Evolutionary conservation across 129 eudicot species (phyloP).

Genomic region (Kitagawia praeruptora): DNA sequence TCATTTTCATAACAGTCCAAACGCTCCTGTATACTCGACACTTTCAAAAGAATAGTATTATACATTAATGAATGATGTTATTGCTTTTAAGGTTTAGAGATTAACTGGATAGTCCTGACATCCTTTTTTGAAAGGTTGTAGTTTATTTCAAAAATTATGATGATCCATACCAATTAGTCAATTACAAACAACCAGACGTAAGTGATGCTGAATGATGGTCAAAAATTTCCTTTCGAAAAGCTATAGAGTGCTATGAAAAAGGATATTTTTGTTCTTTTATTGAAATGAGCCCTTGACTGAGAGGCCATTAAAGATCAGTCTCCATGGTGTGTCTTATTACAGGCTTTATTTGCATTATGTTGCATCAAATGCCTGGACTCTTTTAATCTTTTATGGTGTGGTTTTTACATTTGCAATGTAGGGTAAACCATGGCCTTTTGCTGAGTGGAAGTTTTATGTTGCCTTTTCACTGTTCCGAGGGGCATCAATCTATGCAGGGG

Average conservation of each 20-base stretch:
- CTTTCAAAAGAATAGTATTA: not conserved
- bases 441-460: slow-evolving; percentile 86
- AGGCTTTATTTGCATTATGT: not conserved
- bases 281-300: not conserved
- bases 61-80: not conserved
- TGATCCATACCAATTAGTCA: not conserved
- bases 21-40: not conserved
- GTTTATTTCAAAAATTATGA: not conserved
- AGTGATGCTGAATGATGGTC: not conserved
- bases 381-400: slow-evolving; percentile 4
- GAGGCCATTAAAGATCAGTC: not conserved
- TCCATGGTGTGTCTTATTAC: not conserved
- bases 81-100: not conserved
- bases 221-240: slow-evolving; percentile 28
- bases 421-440: slow-evolving; percentile 90
- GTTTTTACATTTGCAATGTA: slow-evolving; percentile 23
- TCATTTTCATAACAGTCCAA: not conserved
- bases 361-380: not conserved
- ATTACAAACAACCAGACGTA: not conserved
- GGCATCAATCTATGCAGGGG: slow-evolving; percentile 94
- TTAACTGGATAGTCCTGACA: not conserved
- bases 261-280: slow-evolving; percentile 48
- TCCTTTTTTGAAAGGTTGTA: not conserved
- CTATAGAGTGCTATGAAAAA: slow-evolving; percentile 66
- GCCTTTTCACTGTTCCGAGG: slow-evolving; percentile 94